These are phyloP conservation scores for Zymoseptoria ardabiliae DNA, from an alignment of 2,329 filamentous ascomycete genomes.

Conservation along the genomic window DNA sequence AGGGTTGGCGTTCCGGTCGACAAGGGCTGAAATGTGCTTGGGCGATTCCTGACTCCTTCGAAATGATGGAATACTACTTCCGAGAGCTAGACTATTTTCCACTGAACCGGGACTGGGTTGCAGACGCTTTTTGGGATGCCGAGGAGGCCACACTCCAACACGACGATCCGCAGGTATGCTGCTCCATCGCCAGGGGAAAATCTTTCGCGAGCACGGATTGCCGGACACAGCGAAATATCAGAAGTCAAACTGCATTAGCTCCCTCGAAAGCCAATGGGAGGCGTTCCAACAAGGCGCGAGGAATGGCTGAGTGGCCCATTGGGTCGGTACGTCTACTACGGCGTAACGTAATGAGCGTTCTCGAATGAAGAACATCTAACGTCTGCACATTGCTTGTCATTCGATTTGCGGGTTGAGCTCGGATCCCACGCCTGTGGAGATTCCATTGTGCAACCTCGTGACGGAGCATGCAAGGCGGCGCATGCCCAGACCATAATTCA, in stretches of 20 bases:
- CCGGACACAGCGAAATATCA: neutral
- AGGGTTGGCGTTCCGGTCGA: neutral
- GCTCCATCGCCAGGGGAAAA: neutral
- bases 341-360: neutral
- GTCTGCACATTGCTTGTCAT: too few relatives aligned
- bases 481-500: too few relatives aligned
- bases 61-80: constrained; percentile 1
- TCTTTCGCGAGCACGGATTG: neutral
- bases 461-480: neutral
- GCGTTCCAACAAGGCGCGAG: neutral
- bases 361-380: neutral
- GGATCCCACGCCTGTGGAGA: too few relatives aligned
- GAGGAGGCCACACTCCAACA: neutral
- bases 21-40: neutral
- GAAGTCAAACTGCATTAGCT: neutral
- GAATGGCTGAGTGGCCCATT: neutral
- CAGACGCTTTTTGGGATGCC: neutral
- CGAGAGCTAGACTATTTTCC: neutral
- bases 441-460: neutral
- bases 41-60: neutral
- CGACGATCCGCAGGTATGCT: neutral
- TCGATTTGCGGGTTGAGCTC: too few relatives aligned
- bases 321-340: neutral
- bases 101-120: neutral
- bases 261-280: neutral